Evolutionary conservation across 2,329 filamentous ascomycete genomes (phyloP).

Genomic region (Alternaria arbusti): DNA sequence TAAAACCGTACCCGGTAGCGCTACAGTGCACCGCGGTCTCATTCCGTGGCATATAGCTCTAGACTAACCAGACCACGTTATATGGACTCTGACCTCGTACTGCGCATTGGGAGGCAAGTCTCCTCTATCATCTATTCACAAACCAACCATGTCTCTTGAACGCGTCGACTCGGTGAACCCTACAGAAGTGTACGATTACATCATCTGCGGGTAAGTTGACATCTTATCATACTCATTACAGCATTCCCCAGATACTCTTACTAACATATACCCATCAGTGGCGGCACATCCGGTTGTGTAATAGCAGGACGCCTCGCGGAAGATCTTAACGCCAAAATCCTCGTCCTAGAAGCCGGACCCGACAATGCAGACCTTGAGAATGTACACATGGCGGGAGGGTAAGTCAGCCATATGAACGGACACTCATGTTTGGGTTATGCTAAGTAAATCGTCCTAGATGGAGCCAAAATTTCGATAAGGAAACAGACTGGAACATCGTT

Average conservation of each 20-base stretch:
- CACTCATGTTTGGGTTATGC: background rate
- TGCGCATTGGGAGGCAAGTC: background rate
- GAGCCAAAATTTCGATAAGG: conserved; percentile 56
- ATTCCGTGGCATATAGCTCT: background rate
- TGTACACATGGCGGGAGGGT: conserved; percentile 59
- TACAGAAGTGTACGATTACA: conserved; percentile 31
- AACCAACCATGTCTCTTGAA: conserved; percentile 24
- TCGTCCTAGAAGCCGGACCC: conserved; percentile 57
- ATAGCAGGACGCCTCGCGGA: conserved; percentile 57
- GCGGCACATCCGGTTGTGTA: conserved; percentile 58
- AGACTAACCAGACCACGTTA: background rate
- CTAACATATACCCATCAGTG: conserved; percentile 32
- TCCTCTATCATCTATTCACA: background rate
- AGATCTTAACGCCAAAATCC: conserved; percentile 50
- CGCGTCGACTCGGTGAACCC: conserved; percentile 24
- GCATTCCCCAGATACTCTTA: background rate
- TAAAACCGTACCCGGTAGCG: background rate
- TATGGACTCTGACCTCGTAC: background rate
- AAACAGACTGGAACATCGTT: conserved; percentile 60
- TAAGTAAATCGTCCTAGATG: conserved; percentile 30
- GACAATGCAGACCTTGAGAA: conserved; percentile 56
- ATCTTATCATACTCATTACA: too few species aligned
- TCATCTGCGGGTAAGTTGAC: conserved; percentile 32
- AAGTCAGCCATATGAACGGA: background rate
- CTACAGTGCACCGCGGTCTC: background rate